Base-by-base conservation (phyloP, 306 rosid species). In the Castanea crenata region DNA sequence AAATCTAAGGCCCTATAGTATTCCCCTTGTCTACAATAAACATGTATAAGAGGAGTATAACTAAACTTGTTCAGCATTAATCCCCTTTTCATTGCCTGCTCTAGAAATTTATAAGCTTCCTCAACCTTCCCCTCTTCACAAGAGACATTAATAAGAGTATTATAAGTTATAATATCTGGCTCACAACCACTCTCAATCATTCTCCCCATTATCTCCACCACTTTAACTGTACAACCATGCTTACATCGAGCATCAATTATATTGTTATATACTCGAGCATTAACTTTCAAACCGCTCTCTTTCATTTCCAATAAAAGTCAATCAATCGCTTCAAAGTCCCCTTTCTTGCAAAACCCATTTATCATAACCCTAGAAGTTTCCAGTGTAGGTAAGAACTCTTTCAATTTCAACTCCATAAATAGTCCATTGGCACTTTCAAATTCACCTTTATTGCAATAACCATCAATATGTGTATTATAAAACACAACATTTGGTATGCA, bases 401-500 rank as follows among this genome's bases (percentile, higher is more conserved):
- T 89, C 86, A 83, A 82, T 65, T 92, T 92, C 90, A 92, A 83
- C 77, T 92, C 90, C 81, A 71, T 82, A 46, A 93, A 85, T 80
- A 88, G 74, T 71, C 51, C 65, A 31, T 79, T 64, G 27, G 97
- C 98, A 76, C 86, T 25, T 16, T 64, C 65, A 2, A 89, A 69
- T 76, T 90, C 85, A 52, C 95, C 95, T 81, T 76, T 87, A 84
- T 83, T 89, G 83, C 97, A 93, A 85, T 82, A 87, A 15, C 98
- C 97, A 71, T 84, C 85, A 76, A 92, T 89, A 49, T 92, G 89
- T 14, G 82, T 83, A 86, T 92, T 92, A 62, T 90, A 92, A 77
- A 90, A 94, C 72, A 91, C 91, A 67, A 94, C 79, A 82, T 92
- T 84, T 3, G 96, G 97, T 31, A 94, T 83, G 76, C 96, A 94